Evolutionary conservation across 352 stramenopile species (phyloP), one percentile per base, ranked within the genome.

Genomic region (Thalassiosira hispida): DNA sequence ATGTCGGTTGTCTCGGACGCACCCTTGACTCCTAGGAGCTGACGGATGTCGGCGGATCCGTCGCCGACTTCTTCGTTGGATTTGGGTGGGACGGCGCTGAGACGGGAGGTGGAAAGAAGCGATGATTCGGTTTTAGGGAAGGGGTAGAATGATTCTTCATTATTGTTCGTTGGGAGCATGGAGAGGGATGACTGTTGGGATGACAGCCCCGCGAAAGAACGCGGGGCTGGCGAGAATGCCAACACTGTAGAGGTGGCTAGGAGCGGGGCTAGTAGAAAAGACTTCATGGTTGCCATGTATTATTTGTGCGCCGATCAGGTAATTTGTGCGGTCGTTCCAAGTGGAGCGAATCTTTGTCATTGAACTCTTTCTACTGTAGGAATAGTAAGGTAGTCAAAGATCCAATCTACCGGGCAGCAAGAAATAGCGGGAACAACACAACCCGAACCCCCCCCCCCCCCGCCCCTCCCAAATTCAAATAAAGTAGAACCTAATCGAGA

Each of bases 1-100:
- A 92, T 94, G 62, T 94, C 73, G 11, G 65, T 83, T 31, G 83
- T 79, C 40, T 70, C 61, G 0, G 81, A 77, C 8, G 86, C 87
- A 23, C 86, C 86, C 22, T 91, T 91, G 12, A 94, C 74, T 52
- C 89, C 89, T 40, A 94, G 73, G 25, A 94, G 75, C 61, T 92
- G 89, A 53, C 89, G 77, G n/a, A 94, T 44, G 51, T 71, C 65
- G 16, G 74, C 77, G 52, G 70, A 86, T 44, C 86, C 84, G 70
- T 93, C 88, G 18, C 77, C 61, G 0, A 73, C 86, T 79, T 90
- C 79, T 62, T 87, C 77, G 60, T 90, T 92, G 14, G 81, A 83
- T 67, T 75, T 40, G 14, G 75, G 75, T 6, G 73, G 66, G 12
- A 20, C 40, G n/a, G 63, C 77, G 60, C 55, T 64, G 23, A 80